These are phyloP conservation scores for Alloteropsis semialata DNA, from an alignment of 176 grass and related monocot species.

Conservation along the genomic window DNA sequence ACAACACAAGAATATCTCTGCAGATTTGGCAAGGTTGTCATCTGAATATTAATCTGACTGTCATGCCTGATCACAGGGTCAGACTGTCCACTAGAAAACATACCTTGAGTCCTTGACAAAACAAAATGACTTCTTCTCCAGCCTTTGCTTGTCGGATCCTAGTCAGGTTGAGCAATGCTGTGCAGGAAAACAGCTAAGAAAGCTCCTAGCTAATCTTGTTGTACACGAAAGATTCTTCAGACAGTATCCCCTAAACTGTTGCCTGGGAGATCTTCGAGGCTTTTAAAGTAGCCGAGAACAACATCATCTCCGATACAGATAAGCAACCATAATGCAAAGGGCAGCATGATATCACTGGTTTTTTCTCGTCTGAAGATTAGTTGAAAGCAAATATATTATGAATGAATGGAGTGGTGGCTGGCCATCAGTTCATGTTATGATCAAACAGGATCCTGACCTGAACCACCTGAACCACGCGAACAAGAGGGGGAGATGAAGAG, in stretches of 20 bases:
- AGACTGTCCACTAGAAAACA: background rate
- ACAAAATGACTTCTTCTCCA: background rate
- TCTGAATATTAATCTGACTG: background rate
- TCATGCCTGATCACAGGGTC: background rate
- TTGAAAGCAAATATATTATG: too few relatives aligned
- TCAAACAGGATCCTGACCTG: too few relatives aligned
- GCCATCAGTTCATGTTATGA: too few relatives aligned
- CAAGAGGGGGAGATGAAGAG: too few relatives aligned
- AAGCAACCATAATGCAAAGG: background rate
- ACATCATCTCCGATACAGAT: background rate
- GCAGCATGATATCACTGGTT: too few relatives aligned
- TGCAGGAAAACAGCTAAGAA: background rate
- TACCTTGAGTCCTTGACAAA: background rate
- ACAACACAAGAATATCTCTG: background rate
- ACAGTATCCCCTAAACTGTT: background rate
- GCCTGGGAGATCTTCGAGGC: conserved; percentile 18
- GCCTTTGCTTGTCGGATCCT: background rate
- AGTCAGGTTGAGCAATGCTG: background rate
- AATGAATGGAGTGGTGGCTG: too few relatives aligned
- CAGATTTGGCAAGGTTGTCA: background rate
- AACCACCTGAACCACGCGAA: too few relatives aligned
- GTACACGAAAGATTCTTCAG: conserved; percentile 11
- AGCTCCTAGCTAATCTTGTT: too few relatives aligned
- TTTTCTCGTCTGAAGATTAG: too few relatives aligned
- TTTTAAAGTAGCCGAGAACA: conserved; percentile 19